Evolutionary conservation across 1,139 yeast genomes (phyloP).

Genomic region (Petasospora fabianii): DNA sequence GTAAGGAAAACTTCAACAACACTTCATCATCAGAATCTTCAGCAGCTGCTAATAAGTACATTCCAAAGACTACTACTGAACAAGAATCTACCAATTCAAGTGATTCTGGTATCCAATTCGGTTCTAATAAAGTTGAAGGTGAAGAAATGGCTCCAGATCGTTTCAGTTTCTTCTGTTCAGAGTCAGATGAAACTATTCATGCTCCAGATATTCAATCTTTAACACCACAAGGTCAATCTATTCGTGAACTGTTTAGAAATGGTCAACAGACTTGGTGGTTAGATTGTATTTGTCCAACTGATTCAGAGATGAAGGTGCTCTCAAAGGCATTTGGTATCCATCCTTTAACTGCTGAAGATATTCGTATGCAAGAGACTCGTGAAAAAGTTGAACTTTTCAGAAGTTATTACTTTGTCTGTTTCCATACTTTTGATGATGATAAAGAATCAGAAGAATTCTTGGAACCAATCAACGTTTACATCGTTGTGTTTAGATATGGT

Average conservation of each 20-base stretch:
- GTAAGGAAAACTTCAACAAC: constrained; percentile 20
- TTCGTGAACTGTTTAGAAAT: constrained; percentile 56
- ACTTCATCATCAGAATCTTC: constrained; percentile 31
- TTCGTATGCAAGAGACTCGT: constrained; percentile 79
- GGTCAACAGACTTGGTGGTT: constrained; percentile 65
- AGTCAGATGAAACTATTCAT: constrained; percentile 82
- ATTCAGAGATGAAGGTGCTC: constrained; percentile 60
- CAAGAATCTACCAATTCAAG: constrained; percentile 10
- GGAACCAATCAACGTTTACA: constrained; percentile 84
- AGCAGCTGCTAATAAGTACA: constrained; percentile 60
- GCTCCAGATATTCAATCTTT: constrained; percentile 82
- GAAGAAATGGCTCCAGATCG: constrained; percentile 56
- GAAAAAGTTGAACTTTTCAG: constrained; percentile 88
- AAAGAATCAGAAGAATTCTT: constrained; percentile 74
- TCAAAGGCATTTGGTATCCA: constrained; percentile 77
- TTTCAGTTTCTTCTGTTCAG: constrained; percentile 78
- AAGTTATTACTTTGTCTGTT: constrained; percentile 84
- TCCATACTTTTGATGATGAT: constrained; percentile 78
- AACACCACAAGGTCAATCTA: constrained; percentile 59
- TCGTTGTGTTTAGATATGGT: constrained; percentile 84
- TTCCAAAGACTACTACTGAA: constrained; percentile 39
- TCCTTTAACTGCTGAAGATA: constrained; percentile 83
- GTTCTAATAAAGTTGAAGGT: constrained; percentile 36
- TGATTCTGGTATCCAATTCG: constrained; percentile 32
- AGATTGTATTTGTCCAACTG: constrained; percentile 68